Evolutionary conservation across 768 basidiomycete species (phyloP).

Genomic region (Lentinus brumalis): DNA sequence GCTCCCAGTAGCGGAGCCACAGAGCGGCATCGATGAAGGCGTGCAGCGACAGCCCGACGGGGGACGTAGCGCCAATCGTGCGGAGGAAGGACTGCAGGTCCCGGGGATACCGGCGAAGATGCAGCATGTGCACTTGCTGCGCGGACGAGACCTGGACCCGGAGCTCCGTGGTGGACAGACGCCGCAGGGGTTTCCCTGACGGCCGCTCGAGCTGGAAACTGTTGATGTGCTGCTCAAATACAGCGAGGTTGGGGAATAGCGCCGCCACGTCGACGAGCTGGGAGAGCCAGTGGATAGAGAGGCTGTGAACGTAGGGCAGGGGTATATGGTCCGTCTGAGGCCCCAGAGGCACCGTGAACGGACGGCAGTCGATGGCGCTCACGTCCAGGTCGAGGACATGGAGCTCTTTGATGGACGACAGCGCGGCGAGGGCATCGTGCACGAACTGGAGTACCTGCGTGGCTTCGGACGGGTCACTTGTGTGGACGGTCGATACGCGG

Average conservation of each 20-base stretch:
- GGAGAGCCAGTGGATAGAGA: slow-evolving; percentile 9
- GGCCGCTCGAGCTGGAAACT: slow-evolving; percentile 2
- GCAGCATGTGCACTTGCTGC: slow-evolving; percentile 10
- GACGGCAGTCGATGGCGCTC: background rate
- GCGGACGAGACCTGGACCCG: background rate
- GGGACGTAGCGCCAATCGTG: slow-evolving; percentile 8
- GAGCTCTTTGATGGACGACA: slow-evolving; percentile 4
- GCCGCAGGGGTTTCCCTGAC: slow-evolving; percentile 1
- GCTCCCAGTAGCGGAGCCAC: slow-evolving; percentile 14
- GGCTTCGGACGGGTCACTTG: background rate
- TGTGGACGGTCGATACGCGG: background rate
- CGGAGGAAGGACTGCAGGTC: slow-evolving; percentile 6
- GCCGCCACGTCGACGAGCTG: slow-evolving; percentile 6
- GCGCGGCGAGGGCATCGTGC: background rate
- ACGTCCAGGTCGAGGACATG: slow-evolving; percentile 11
- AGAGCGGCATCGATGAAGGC: slow-evolving; percentile 8
- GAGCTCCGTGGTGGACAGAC: slow-evolving; percentile 9
- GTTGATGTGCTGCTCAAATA: slow-evolving; percentile 13
- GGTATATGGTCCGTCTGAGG: background rate
- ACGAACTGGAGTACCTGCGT: slow-evolving; percentile 1
- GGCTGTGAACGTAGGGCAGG: slow-evolving; percentile 4
- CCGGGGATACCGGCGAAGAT: slow-evolving; percentile 11
- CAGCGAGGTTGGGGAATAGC: slow-evolving; percentile 6
- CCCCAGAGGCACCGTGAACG: background rate
- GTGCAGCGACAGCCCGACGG: slow-evolving; percentile 14